Evolutionary conservation across 2,329 filamentous ascomycete species (phyloP).

Genomic region (Penicillium sp.): DNA sequence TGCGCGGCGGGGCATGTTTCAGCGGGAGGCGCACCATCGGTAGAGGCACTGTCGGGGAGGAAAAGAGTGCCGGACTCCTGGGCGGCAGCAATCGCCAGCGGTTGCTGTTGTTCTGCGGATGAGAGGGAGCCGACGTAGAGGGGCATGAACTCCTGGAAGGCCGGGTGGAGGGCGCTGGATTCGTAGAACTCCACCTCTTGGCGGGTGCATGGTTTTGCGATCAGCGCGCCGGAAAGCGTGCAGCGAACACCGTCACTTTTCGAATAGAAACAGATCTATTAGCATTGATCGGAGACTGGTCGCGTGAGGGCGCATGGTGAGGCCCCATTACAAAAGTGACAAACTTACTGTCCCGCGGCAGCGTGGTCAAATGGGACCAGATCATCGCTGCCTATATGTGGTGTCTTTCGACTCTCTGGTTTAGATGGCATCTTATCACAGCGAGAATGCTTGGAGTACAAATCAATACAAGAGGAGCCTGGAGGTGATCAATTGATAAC

Average conservation of each 20-base stretch:
- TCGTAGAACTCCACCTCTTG: slow-evolving; percentile 91
- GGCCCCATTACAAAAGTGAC: background rate
- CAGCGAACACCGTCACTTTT: slow-evolving; percentile 84
- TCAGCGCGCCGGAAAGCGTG: slow-evolving; percentile 77
- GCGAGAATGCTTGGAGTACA: background rate
- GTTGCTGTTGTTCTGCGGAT: slow-evolving; percentile 58
- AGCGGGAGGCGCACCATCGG: slow-evolving; percentile 13
- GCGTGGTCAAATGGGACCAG: slow-evolving; percentile 49
- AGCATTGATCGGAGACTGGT: slow-evolving; percentile 1
- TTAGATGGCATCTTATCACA: slow-evolving; percentile 33
- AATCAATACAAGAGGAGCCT: too few relatives aligned
- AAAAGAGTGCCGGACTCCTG: slow-evolving; percentile 48
- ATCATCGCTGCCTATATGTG: slow-evolving; percentile 40
- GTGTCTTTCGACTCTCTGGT: slow-evolving; percentile 35
- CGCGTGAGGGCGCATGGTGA: background rate
- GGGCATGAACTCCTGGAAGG: slow-evolving; percentile 80
- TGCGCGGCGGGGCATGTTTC: slow-evolving; percentile 1
- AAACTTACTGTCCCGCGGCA: slow-evolving; percentile 53
- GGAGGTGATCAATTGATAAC: too few relatives aligned
- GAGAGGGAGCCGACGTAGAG: slow-evolving; percentile 77
- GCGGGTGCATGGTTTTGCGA: slow-evolving; percentile 91
- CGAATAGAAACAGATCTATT: slow-evolving; percentile 3
- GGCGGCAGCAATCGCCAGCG: slow-evolving; percentile 48
- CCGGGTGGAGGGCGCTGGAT: slow-evolving; percentile 66
- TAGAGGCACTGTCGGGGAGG: slow-evolving; percentile 21